Evolutionary conservation across 306 rosid genomes (phyloP).

Genomic region (Trifolium repens): DNA sequence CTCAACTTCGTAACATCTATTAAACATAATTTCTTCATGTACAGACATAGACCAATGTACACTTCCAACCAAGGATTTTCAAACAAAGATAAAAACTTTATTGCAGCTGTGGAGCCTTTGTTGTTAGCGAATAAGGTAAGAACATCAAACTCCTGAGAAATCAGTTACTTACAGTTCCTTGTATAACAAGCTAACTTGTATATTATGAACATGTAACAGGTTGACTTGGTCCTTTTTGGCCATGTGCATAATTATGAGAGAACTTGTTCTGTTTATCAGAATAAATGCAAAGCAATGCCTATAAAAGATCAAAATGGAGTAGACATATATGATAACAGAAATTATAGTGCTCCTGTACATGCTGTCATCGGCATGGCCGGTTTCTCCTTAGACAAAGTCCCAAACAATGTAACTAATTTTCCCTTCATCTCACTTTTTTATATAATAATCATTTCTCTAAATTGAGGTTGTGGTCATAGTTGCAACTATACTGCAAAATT

Average conservation of each 20-base stretch:
- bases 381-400: slow-evolving; percentile 65
- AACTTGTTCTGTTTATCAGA: slow-evolving; percentile 65
- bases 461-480: background rate
- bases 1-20: background rate
- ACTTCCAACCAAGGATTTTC: slow-evolving; percentile 39
- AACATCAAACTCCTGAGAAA: background rate
- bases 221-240: slow-evolving; percentile 76
- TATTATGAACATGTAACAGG: slow-evolving; percentile 54
- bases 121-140: slow-evolving; percentile 62
- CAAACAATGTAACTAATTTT: slow-evolving; percentile 50
- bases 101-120: slow-evolving; percentile 67
- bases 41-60: slow-evolving; percentile 96
- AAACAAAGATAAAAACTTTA: slow-evolving; percentile 40
- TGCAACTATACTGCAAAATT: too few species aligned
- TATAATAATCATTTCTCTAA: slow-evolving; percentile 1
- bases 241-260: slow-evolving; percentile 93
- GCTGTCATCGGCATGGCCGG: slow-evolving; percentile 91
- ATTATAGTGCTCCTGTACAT: slow-evolving; percentile 84
- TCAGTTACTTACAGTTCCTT: background rate
- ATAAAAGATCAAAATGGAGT: slow-evolving; percentile 59
- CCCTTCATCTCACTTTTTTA: slow-evolving; percentile 13
- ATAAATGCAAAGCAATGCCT: slow-evolving; percentile 65
- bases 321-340: slow-evolving; percentile 67
- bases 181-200: slow-evolving; percentile 5
- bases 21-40: slow-evolving; percentile 13